A percentile compares a stretch with the other conserved stretches of the same genome.
These are phyloP conservation scores for Ogataea neopini DNA, from an alignment of 805 yeast genomes.

Conservation along the genomic window DNA sequence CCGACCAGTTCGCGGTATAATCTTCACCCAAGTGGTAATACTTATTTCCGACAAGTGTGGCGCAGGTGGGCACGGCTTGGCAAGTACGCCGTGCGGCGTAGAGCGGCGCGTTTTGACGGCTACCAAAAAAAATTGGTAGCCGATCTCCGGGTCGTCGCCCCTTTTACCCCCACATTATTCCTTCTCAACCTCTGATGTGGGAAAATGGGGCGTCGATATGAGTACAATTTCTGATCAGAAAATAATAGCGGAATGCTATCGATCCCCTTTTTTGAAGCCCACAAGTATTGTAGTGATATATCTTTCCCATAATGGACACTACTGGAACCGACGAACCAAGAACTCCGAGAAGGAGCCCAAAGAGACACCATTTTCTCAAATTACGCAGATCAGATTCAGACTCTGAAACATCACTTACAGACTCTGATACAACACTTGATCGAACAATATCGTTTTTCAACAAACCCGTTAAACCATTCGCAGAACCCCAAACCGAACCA, in stretches of 20 bases:
- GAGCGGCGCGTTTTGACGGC: no score
- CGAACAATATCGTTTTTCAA: conserved; percentile 22
- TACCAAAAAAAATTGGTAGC: no score
- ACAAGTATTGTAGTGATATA: background rate
- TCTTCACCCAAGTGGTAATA: background rate
- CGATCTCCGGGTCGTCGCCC: no score
- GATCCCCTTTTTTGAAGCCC: background rate
- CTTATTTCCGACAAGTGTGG: background rate
- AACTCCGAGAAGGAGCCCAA: conserved; percentile 5
- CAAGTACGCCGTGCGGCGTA: background rate
- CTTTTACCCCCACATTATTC: background rate
- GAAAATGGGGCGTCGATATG: background rate
- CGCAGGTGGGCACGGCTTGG: background rate
- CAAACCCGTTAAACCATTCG: conserved; percentile 12
- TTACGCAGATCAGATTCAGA: conserved; percentile 1
- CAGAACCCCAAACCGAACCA: background rate
- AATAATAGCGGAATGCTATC: no score
- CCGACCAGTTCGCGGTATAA: background rate
- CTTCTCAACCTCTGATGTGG: no score
- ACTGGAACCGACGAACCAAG: background rate
- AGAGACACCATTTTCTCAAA: conserved; percentile 5
- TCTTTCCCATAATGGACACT: background rate
- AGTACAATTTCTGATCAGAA: background rate
- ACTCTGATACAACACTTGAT: conserved; percentile 11
- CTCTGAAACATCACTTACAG: background rate